Evolutionary conservation across 371 early-diverging fungal genomes (phyloP).

Genomic region (Saksenaea vasiformis): DNA sequence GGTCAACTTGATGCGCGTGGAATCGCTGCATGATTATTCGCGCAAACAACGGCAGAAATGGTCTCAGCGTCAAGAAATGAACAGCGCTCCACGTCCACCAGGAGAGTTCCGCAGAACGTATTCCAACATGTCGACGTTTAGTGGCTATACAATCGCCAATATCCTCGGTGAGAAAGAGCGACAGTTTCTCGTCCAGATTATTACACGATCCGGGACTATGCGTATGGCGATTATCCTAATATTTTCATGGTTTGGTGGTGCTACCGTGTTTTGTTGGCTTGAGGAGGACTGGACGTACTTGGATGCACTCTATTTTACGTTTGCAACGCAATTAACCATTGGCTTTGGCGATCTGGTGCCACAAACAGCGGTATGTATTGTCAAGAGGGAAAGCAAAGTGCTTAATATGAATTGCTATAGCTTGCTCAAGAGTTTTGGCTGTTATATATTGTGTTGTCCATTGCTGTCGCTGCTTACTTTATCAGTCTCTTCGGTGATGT

Average conservation of each 20-base stretch:
- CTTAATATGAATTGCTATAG: background rate
- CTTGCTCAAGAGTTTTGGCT: slow-evolving; percentile 31
- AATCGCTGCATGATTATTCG: slow-evolving; percentile 18
- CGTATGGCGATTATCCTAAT: slow-evolving; percentile 16
- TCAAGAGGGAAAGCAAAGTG: background rate
- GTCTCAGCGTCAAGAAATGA: slow-evolving; percentile 6
- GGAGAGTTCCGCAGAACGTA: slow-evolving; percentile 1
- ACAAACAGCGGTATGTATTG: slow-evolving; percentile 20
- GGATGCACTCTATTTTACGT: slow-evolving; percentile 22
- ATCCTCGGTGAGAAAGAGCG: slow-evolving; percentile 18
- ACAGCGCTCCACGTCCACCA: background rate
- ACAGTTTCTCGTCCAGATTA: slow-evolving; percentile 20
- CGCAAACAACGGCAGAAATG: slow-evolving; percentile 19
- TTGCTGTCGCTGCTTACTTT: slow-evolving; percentile 25
- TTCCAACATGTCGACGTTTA: slow-evolving; percentile 14
- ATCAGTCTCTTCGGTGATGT: slow-evolving; percentile 26
- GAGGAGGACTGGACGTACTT: slow-evolving; percentile 23
- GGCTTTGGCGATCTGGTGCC: slow-evolving; percentile 31
- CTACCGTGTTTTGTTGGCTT: slow-evolving; percentile 18
- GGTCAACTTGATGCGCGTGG: slow-evolving; percentile 25
- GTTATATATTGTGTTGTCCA: slow-evolving; percentile 20
- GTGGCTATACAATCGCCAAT: slow-evolving; percentile 14
- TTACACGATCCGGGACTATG: slow-evolving; percentile 17
- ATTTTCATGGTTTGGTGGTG: slow-evolving; percentile 24
- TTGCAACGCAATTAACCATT: slow-evolving; percentile 24